Evolutionary conservation across 345 rosid species (phyloP).

Genomic region (Brassica napus): Da-Ae NC_063439.1:2718001-2718500

Average conservation of each 20-base stretch:
- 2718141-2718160: not conserved
- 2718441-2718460: too few relatives aligned
- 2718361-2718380: too few relatives aligned
- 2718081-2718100: slow-evolving; percentile 58
- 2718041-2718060: slow-evolving; percentile 60
- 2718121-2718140: not conserved
- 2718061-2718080: slow-evolving; percentile 78
- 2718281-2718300: not conserved
- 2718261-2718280: not conserved
- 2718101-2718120: slow-evolving; percentile 61
- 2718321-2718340: too few relatives aligned
- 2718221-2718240: slow-evolving; percentile 67
- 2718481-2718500: not conserved
- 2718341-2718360: too few relatives aligned
- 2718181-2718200: slow-evolving; percentile 72
- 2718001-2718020: slow-evolving; percentile 39
- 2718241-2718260: slow-evolving; percentile 87
- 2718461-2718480: not conserved
- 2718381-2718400: too few relatives aligned
- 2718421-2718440: too few relatives aligned
- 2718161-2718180: slow-evolving; percentile 1
- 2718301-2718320: too few relatives aligned
- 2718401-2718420: too few relatives aligned
- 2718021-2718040: slow-evolving; percentile 56
- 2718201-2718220: slow-evolving; percentile 85